Percentiles rank a stretch among this genome's conserved stretches.
Conservation (phyloP, 106 monocot genomes). For the Phalaenopsis aphrodite region DNA sequence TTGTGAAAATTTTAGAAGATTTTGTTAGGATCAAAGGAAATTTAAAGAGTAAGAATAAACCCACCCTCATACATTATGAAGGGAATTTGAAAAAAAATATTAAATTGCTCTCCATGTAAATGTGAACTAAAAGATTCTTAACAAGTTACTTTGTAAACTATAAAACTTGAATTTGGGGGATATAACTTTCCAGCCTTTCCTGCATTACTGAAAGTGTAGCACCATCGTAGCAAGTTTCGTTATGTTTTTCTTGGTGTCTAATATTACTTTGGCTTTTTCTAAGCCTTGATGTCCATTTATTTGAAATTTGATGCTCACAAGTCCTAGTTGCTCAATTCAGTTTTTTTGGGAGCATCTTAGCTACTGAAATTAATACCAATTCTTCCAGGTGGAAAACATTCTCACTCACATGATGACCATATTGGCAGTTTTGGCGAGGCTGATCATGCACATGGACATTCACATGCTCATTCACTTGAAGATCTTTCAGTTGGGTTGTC, state of each 20-base stretch:
- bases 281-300: background rate
- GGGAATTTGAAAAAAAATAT: background rate
- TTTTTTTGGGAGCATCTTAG: background rate
- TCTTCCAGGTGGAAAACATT: constrained; percentile 59
- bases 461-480: constrained; percentile 79
- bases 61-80: background rate
- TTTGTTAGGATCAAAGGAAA: background rate
- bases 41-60: background rate
- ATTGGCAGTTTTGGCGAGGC: constrained; percentile 9
- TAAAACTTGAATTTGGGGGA: background rate
- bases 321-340: background rate
- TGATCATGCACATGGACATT: constrained; percentile 47
- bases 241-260: background rate
- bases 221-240: background rate
- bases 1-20: background rate
- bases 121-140: background rate
- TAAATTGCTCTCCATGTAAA: background rate
- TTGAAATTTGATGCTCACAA: background rate
- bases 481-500: constrained; percentile 93
- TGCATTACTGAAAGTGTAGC: background rate
- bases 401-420: constrained; percentile 73
- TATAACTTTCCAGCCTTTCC: background rate
- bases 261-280: background rate
- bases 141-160: background rate
- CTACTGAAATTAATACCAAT: background rate